A percentile compares a stretch with the other conserved stretches of the same genome.
Conservation (phyloP, 352 stramenopile genomes). For the Peronospora tabacina region DNA sequence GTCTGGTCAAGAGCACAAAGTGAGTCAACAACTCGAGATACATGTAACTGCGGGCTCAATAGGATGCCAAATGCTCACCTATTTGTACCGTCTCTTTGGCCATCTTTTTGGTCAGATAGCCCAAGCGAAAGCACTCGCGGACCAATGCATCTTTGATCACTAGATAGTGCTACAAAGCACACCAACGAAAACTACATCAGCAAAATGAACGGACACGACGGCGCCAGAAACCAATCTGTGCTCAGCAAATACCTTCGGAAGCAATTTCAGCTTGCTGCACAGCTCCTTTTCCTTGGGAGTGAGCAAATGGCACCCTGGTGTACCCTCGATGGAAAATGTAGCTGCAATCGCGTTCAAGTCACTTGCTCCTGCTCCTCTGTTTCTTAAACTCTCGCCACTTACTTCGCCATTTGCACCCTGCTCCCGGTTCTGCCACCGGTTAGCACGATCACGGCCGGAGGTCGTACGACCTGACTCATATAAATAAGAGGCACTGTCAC, state of each 20-base stretch:
- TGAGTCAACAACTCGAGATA: slow-evolving; percentile 14
- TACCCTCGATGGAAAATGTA: slow-evolving; percentile 72
- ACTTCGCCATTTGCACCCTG: slow-evolving; percentile 30
- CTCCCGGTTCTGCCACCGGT: slow-evolving; percentile 57
- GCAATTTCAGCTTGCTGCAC: slow-evolving; percentile 84
- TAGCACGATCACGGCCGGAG: slow-evolving; percentile 60
- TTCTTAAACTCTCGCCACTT: slow-evolving; percentile 25
- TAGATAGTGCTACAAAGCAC: slow-evolving; percentile 78
- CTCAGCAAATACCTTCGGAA: slow-evolving; percentile 63
- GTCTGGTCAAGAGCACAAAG: slow-evolving; percentile 34
- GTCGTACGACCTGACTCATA: slow-evolving; percentile 62
- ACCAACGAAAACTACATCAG: slow-evolving; percentile 8
- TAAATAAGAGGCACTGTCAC: slow-evolving; percentile 81
- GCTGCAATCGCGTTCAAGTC: slow-evolving; percentile 29
- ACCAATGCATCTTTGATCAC: slow-evolving; percentile 93
- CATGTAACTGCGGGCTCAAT: neutral
- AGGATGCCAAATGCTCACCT: slow-evolving; percentile 32
- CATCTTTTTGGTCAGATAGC: slow-evolving; percentile 67
- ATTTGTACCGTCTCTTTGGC: slow-evolving; percentile 89
- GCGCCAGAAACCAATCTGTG: neutral
- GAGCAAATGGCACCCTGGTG: slow-evolving; percentile 82
- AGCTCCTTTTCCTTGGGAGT: slow-evolving; percentile 87
- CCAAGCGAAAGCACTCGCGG: slow-evolving; percentile 74
- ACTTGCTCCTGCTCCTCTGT: slow-evolving; percentile 17
- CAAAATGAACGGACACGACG: neutral